Evolutionary conservation across 768 basidiomycete species (phyloP), one percentile per base, ranked within the genome.

Genomic region (Boletus fagicola): DNA sequence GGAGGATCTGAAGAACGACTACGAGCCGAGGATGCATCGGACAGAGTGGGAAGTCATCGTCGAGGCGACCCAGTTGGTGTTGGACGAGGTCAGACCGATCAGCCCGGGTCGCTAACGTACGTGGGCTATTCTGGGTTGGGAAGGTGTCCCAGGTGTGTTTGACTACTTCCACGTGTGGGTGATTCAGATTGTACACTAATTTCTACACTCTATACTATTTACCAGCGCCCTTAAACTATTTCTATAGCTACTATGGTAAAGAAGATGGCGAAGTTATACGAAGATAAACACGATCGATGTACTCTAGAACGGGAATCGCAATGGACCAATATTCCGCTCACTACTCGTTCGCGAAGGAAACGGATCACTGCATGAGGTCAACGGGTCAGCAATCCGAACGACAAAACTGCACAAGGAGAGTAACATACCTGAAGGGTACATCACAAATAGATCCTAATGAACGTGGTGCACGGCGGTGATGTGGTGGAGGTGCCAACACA

Each of bases 11-110:
- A 88, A 57, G 78, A 76, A 33, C 38, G 67, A 60, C 49, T 87
- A 93, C 60, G 92, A 92, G 66, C 79, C 78, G 64, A 77, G 91
- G 60, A 72, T 99, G 66, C 97, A 98, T 68, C 69, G 69, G 55
- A 80, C 86, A 7, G 97, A 99, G 72, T 96, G 96, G 79, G 83
- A 87, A 61, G 84, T 94, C 54, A 94, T 99, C 51, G 96, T 99
- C 8, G 80, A 93, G 65, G 97, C 85, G 0, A 85, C 94, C 2
- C 81, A 77, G 60, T 84, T 80, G 58, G 83, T 90, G 13, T 74
- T 97, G 44, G 82, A 85, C 49, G 79, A 83, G 58, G 68, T 78
- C 30, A 75, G 70, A 40, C 75, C 71, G 6, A 48, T 64, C 38
- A 43, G 15, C 6, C 10, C 39, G n/a, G 47, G 22, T 20, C 9